Evolutionary conservation across 176 grass and related monocot genomes (phyloP), one percentile per base, ranked within the genome.

Genomic region (Hordeum marinum): DNA sequence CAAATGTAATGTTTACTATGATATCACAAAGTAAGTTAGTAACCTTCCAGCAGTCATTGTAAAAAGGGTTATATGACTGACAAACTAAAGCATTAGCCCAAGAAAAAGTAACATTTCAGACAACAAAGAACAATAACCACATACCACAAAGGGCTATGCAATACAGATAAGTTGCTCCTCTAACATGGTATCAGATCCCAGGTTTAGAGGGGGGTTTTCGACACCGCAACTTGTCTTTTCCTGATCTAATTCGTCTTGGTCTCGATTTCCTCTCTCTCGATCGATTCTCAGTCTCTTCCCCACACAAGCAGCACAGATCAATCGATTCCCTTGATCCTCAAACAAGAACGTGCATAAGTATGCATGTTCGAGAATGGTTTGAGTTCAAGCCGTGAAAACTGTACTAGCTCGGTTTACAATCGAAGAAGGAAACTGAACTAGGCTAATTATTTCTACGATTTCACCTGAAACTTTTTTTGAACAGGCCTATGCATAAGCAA

Each of bases 401-500:
- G 39, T 43, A 26, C 37, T 71, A 72, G 6, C n/a, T 43, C 11
- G 21, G 68, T 72, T 72, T 43, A 23, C 39, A 25, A 72, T 25
- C n/a, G 8, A 72, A 72, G 36, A 72, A 72, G n/a, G 68, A 72
- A 72, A 43, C 6, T 14, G 11, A 72, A 25, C 21, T 42, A 43
- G 39, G 39, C 68, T 71, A 26, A 9, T 72, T 41, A 39, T 25
- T 72, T 43, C 1, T 72, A 72, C 13, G 11, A n/a, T 72, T 72
- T 72, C 68, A 26, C 8, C 11, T 69, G 35, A 69, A 69, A 68
- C 32, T 21, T 8, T 35, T 66, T 66, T 32, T 35, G 18, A 69
- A 69, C 63, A 72, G 17, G 27, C 31, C 6, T 63, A 42, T 42
- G 41, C 36, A 89, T 80, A 85, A 85, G 9, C 71, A 82, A 40